Base-by-base conservation (phyloP, 192 early-diverging fungal species). In the Backusella parvicylindrica region DNA sequence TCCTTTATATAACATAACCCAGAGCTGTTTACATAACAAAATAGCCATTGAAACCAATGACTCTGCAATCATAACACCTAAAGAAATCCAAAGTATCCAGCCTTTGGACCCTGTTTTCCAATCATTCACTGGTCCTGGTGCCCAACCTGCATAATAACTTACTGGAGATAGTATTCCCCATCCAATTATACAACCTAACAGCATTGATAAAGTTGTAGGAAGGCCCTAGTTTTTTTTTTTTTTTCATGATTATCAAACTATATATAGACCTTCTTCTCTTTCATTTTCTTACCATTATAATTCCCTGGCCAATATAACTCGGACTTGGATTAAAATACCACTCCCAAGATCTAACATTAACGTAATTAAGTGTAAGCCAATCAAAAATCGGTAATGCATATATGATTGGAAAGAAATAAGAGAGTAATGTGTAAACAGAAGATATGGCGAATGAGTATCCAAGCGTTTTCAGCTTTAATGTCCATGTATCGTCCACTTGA, bases 11-110 rank as follows among this genome's bases (percentile, higher is more conserved):
- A 83, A 31, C 64, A 86, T 86, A 23, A 84, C 84, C 0, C 83
- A 40, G 35, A 83, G 30, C 0, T 80, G 81, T 30, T 79, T 64
- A 8, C 75, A 35, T 2, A 81, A 75, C 12, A 93, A 84, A 8
- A 92, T 75, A 1, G 80, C 81, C 64, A 94, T 73, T 0, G 91
- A 92, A 1, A 92, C 80, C 4, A 91, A 64, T 38, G 87, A 89
- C 64, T 94, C 92, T 18, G 91, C 85, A 74, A 94, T 91, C 92
- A 94, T 94, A 18, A 94, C 91, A 18, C 89, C 89, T 37, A 94
- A 82, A 16, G 91, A 92, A 38, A 94, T 86, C 92, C 92, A 94
- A 50, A 94, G 70, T 69, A 94, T 94, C 92, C 92, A 94, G 0
- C 91, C 92, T 47, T 88, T 84, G 7, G 88, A 87, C 1, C 92